Evolutionary conservation across 1,139 yeast genomes (phyloP), one percentile per base, ranked within the genome.

Genomic region (Debaryomyces fabryi): DNA sequence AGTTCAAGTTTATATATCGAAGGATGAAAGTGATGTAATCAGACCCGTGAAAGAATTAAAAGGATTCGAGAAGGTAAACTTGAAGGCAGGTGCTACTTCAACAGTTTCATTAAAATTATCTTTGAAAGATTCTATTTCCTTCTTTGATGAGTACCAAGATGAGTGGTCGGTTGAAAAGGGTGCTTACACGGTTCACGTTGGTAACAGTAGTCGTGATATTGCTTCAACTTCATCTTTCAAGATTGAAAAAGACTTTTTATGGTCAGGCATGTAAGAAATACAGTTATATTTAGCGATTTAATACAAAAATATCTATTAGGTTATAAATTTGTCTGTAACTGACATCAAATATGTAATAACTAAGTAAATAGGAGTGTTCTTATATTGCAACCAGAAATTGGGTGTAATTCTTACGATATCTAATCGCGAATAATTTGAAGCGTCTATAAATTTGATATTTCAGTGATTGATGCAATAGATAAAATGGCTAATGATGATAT

Each of bases 11-110:
- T 79, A 79, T 56, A 58, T 79, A 39, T 55, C 63, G 36, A 78
- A 76, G 51, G 56, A 61, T 12, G 64, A 63, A 29, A 69, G 82
- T 6, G 59, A 65, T 35, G 66, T 79, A 44, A 68, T 67, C 39
- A 74, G 86, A 57, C 85, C 86, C n/a, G 60, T 70, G 16, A 82
- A 82, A 62, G 87, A 83, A 58, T 72, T 82, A 58, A 81, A 78
- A 60, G 84, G 76, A 38, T 82, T 79, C 58, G 74, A 66, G 39
- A 82, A 82, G 64, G 76, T 81, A 15, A 58, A 55, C 27, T 60
- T 82, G 50, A 57, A 64, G 34, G 65, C 81, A 3, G 79, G 79
- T 18, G 71, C 74, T 57, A 52, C 70, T 21, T 64, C 67, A 50
- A 57, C 65, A 3, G 81, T 74, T 27, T 52, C 57, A 3, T 54